Evolutionary conservation across 805 yeast genomes (phyloP), one percentile per base, ranked within the genome.

Genomic region (Starmerella davenportii): DNA sequence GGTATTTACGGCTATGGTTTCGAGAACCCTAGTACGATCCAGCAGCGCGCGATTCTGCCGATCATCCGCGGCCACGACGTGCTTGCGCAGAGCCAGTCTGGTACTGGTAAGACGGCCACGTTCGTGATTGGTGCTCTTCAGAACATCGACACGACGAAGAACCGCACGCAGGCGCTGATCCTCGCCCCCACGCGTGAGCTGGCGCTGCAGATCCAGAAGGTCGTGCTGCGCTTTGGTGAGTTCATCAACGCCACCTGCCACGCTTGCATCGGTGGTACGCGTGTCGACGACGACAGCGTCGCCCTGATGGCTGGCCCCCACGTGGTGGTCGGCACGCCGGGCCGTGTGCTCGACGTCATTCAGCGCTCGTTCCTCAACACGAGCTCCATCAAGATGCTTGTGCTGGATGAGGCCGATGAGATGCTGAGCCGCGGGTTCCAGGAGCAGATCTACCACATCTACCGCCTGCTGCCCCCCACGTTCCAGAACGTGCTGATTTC

Each of bases 351-450:
- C 55, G 96, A 90, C 62, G 82, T 90, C 87, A 85, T 90, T 58
- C 79, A 80, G 63, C 74, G 95, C 60, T 71, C 93, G 55, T 69
- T 67, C 64, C 74, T 90, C 62, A 74, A 66, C 58, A 77, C 93
- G 47, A 72, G 80, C 53, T 70, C 76, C 61, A 69, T 90, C 55
- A 82, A 84, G 69, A 82, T 90, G 92, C 73, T 90, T 65, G 76
- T 87, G 58, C 70, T 90, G 56, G 98, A 87, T 66, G 98, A 87
- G 69, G 96, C 96, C 55, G 98, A 87, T 69, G 96, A 90, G 70
- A 71, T 87, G 75, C 71, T 87, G 59, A 72, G 81, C 35, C 70
- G 80, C 45, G 98, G 98, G 43, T 87, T 87, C 70, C 80, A 81
- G 65, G 90, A 81, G 55, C 95, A 85, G 64, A 87, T 90, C 50